Conservation (phyloP, 148 eudicot species). For the Pharnaceum exiguum region DNA sequence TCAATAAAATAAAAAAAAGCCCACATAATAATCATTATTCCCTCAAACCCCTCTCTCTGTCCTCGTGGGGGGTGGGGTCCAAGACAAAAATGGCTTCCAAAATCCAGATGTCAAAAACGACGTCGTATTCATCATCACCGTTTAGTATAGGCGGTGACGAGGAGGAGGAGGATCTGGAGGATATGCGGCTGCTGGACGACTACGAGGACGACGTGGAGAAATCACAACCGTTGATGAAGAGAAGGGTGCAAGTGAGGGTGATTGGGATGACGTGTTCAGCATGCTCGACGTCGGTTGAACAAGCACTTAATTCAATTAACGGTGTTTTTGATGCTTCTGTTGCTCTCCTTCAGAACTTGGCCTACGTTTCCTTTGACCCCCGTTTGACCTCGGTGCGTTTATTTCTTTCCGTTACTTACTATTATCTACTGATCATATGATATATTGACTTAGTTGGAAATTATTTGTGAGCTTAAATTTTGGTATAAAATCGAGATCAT, state of each 20-base stretch:
- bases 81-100: too few species aligned
- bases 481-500: too few species aligned
- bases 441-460: not conserved
- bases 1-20: too few species aligned
- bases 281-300: constrained; percentile 84
- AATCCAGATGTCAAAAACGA: too few species aligned
- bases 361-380: constrained; percentile 67
- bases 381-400: constrained; percentile 52
- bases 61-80: too few species aligned
- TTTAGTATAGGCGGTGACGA: constrained; percentile 19
- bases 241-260: constrained; percentile 60
- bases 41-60: too few species aligned
- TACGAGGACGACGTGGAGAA: constrained; percentile 14
- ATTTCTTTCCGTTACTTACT: not conserved
- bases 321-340: constrained; percentile 79
- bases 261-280: constrained; percentile 96
- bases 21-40: too few species aligned
- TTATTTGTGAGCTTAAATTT: not conserved
- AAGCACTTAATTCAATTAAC: constrained; percentile 44
- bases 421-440: not conserved
- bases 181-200: constrained; percentile 56
- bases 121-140: too few species aligned
- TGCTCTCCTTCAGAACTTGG: constrained; percentile 85
- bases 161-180: constrained; percentile 46
- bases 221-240: not conserved